A percentile compares a stretch with the other conserved stretches of the same genome.
phyloP scores from a whole-genome alignment of 2,329 filamentous ascomycete species.

The Colletotrichum salicis region DNA sequence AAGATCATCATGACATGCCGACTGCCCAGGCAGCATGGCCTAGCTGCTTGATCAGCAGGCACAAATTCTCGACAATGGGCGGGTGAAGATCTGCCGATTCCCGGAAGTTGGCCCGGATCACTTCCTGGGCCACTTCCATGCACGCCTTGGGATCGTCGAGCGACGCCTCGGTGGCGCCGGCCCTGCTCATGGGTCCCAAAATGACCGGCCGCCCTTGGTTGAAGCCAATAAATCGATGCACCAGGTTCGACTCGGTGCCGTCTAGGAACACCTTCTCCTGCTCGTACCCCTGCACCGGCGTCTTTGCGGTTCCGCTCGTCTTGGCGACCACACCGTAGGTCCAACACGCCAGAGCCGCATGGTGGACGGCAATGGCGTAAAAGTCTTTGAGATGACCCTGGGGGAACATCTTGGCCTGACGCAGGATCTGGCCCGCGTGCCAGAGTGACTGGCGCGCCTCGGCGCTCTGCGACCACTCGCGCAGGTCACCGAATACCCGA shows the following conservation, averaged over 20 bases:
- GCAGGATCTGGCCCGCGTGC: constrained; percentile 75
- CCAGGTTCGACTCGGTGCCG: constrained; percentile 60
- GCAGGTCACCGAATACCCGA: constrained; percentile 66
- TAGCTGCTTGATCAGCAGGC: constrained; percentile 71
- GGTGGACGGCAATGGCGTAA: constrained; percentile 75
- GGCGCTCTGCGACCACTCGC: constrained; percentile 66
- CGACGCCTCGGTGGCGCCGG: constrained; percentile 48
- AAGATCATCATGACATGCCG: constrained; percentile 40
- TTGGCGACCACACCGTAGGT: constrained; percentile 70
- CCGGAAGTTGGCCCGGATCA: constrained; percentile 65
- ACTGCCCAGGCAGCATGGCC: constrained; percentile 59
- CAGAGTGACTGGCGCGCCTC: constrained; percentile 71
- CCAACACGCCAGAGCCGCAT: constrained; percentile 76
- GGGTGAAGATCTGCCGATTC: constrained; percentile 57
- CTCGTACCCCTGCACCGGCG: constrained; percentile 43
- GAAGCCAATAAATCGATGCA: constrained; percentile 67
- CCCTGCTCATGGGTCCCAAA: constrained; percentile 46
- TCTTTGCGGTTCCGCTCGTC: constrained; percentile 42
- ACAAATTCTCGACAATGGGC: constrained; percentile 74
- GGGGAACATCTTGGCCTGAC: constrained; percentile 66
- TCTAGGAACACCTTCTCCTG: constrained; percentile 64
- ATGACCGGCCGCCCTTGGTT: constrained; percentile 66
- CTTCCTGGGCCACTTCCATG: constrained; percentile 67
- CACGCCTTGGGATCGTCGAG: constrained; percentile 67
- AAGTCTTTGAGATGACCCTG: constrained; percentile 70